Evolutionary conservation across 1,284 basidiomycete genomes (phyloP), one percentile per base, ranked within the genome.

Genomic region (Neotropicomus parvogracilis): DNA sequence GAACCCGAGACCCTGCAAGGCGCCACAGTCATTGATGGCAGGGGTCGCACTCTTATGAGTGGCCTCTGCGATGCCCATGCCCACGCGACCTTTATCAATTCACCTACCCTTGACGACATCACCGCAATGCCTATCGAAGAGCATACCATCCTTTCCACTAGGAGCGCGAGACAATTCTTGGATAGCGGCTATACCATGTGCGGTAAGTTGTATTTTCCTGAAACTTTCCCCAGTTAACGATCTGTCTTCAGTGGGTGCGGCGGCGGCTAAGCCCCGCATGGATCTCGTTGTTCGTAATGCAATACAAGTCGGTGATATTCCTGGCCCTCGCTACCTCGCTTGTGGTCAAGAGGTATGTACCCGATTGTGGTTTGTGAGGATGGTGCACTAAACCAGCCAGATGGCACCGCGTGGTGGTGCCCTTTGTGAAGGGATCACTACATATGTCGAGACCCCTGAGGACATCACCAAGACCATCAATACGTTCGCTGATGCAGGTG

Each of bases 121-220:
- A 62, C 53, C 21, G 49, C 47, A 7, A 10, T 64, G 29, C 56
- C 52, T 9, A 20, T 55, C n/a, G 65, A 67, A 16, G 64, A 67
- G 28, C 62, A 67, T 32, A 59, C 54, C 1, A 33, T 64, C 17
- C 47, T 67, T 16, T 50, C 60, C 37, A 28, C 53, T 6, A 52
- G 58, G 31, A 65, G 60, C 41, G 63, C 64, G 14, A 57, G 52
- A 36, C 57, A 53, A 19, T 65, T 67, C 46, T 46, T 65, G 7
- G 63, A 67, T 29, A 47, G 65, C 43, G 63, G 63, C 7, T 66
- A 67, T 41, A 65, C 63, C 2, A 67, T 67, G 65, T 65, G 65
- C 20, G 11, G 63, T 60, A 27, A 1, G 62, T 58, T 19, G 3
- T 24, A 10, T 12, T 31, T 24, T 10, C 37, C 20, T 9, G 14